Evolutionary conservation across 768 basidiomycete species (phyloP), one percentile per base, ranked within the genome.

Genomic region (Russula sp.): DNA sequence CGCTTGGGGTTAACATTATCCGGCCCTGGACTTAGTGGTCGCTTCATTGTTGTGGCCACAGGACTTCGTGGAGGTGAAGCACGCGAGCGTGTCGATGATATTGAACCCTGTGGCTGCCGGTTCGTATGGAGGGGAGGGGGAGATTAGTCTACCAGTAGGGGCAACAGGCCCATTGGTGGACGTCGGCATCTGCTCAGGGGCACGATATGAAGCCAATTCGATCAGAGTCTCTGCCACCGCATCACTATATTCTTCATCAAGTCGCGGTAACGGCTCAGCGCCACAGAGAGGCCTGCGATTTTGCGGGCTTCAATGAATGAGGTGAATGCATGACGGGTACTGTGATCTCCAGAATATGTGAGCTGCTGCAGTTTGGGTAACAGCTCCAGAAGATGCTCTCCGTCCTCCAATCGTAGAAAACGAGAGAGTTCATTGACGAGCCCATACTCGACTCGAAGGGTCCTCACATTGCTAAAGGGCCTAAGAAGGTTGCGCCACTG

Each of bases 181-280:
- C 30, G 61, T 64, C 36, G 67, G 63, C 2, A 65, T 63, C 38
- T 71, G 70, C 13, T 57, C 61, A n/a, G 67, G 66, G 5, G 70
- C 63, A 52, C 73, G 71, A 59, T 71, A 72, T 36, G 68, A 63
- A 34, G 70, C 67, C 53, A 97, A 79, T 2, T 82, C 84, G 75
- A 97, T 90, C 38, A 97, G 77, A 0, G 90, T 84, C 69, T 93
- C 92, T 5, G 91, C 85, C n/a, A 86, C 90, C 28, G 89, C 90
- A 73, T 94, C 94, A 69, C 97, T 94, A 69, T 97, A 97, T n/a
- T 30, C 28, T 30, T 30, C 28, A 30, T 30, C 28, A 30, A n/a
- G n/a, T n/a, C n/a, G n/a, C n/a, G n/a, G n/a, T n/a, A n/a, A n/a
- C n/a, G n/a, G 28, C 2, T 5, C 28, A 30, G 28, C 28, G 28